Conservation (phyloP, 352 stramenopile species). For the Aphanomyces stellatus region DNA sequence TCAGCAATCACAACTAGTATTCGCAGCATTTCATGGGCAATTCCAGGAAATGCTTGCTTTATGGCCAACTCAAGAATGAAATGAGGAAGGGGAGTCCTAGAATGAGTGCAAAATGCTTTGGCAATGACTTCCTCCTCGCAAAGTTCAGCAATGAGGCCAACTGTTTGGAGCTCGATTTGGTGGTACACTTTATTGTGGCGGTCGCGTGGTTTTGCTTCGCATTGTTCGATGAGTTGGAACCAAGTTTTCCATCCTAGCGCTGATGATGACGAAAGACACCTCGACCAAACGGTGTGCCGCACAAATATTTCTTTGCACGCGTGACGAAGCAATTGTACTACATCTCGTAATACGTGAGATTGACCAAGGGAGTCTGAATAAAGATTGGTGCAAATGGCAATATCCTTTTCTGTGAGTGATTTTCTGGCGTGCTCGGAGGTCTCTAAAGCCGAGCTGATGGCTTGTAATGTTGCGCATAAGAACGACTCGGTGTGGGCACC, state of each 20-base stretch:
- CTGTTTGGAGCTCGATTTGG: background rate
- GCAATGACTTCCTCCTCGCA: background rate
- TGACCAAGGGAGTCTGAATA: background rate
- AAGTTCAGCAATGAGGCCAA: slow-evolving; percentile 8
- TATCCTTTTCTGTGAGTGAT: background rate
- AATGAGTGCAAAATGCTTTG: background rate
- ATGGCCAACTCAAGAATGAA: background rate
- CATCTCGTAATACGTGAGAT: background rate
- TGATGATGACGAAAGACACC: background rate
- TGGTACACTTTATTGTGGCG: background rate
- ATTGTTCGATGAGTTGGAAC: slow-evolving; percentile 1
- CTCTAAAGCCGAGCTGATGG: background rate
- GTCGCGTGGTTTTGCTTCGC: too few relatives aligned
- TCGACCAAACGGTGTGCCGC: background rate
- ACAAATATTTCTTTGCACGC: background rate
- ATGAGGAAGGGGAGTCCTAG: background rate
- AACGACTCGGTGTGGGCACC: background rate
- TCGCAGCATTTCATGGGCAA: background rate
- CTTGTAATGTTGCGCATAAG: slow-evolving; percentile 2
- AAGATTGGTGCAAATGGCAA: background rate
- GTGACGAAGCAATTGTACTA: background rate
- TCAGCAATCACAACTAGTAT: background rate
- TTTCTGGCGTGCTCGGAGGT: background rate
- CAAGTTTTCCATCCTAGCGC: slow-evolving; percentile 3
- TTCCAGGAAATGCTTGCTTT: background rate